A percentile compares a stretch with the other conserved stretches of the same genome.
These are phyloP conservation scores for Coemansia pectinata DNA, from an alignment of 192 early-diverging fungal genomes.

Conservation along the genomic window DNA sequence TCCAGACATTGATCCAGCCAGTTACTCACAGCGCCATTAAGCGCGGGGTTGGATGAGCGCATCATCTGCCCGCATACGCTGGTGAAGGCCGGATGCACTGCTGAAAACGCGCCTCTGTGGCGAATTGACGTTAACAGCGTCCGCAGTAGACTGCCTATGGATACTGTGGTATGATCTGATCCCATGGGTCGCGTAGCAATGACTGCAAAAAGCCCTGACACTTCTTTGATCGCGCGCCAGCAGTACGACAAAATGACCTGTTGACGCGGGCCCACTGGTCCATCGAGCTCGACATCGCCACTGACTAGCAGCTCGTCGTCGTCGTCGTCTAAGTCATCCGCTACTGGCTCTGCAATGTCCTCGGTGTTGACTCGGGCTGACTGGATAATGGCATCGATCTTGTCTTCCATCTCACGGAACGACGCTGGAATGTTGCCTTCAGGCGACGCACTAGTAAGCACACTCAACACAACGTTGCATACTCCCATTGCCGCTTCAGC, in stretches of 20 bases:
- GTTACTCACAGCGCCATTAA: conserved; percentile 59
- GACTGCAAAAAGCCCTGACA: conserved; percentile 61
- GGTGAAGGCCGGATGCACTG: conserved; percentile 80
- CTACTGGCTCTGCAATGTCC: neutral
- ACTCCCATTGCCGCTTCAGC: conserved; percentile 57
- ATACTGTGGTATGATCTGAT: conserved; percentile 14
- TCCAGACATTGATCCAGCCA: conserved; percentile 86
- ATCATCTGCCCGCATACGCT: conserved; percentile 69
- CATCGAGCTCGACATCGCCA: conserved; percentile 24
- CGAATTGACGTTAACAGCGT: conserved; percentile 72
- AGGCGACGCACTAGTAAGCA: conserved; percentile 77
- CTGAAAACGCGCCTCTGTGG: conserved; percentile 90
- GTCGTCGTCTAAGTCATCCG: conserved; percentile 39
- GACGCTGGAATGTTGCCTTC: conserved; percentile 89
- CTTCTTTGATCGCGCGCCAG: conserved; percentile 91
- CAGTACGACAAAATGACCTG: conserved; percentile 89
- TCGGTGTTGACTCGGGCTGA: conserved; percentile 10
- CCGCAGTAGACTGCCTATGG: conserved; percentile 54
- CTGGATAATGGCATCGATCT: conserved; percentile 52
- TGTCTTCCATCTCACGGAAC: conserved; percentile 67
- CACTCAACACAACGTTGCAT: conserved; percentile 63
- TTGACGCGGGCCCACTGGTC: conserved; percentile 63
- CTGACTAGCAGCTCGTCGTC: conserved; percentile 32
- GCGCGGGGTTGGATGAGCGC: conserved; percentile 52
- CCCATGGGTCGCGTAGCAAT: neutral